Conservation (phyloP, 2,329 filamentous ascomycete species). For the Xenoacremonium recifei region DNA sequence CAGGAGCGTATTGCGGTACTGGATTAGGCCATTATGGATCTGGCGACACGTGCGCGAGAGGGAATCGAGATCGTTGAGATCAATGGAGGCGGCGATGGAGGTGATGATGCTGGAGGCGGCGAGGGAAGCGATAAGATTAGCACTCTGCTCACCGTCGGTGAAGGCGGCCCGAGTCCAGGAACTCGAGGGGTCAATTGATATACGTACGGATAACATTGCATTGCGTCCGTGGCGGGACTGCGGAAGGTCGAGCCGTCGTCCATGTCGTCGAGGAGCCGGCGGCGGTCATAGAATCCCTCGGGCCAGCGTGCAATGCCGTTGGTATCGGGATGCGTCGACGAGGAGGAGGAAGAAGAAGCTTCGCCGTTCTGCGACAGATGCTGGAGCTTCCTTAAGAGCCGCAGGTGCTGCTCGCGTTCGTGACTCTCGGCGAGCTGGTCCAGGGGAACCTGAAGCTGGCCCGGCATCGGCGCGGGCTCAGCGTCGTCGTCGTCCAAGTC, state of each 20-base stretch:
- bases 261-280: constrained; percentile 15
- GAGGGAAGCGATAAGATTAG: constrained; percentile 15
- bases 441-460: constrained; percentile 11
- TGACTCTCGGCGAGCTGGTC: constrained; percentile 9
- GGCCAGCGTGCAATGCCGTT: constrained; percentile 27
- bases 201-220: constrained; percentile 28
- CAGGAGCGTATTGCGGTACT: constrained; percentile 73
- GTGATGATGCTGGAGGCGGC: constrained; percentile 63
- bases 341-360: too few relatives aligned
- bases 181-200: background rate
- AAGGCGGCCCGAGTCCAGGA: background rate
- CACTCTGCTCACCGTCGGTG: too few relatives aligned
- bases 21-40: constrained; percentile 73
- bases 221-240: constrained; percentile 23
- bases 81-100: constrained; percentile 72
- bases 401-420: constrained; percentile 18
- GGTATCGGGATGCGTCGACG: too few relatives aligned
- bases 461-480: constrained; percentile 18
- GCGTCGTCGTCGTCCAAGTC: constrained; percentile 27
- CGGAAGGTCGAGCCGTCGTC: constrained; percentile 25
- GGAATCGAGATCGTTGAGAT: constrained; percentile 83
- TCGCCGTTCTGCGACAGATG: constrained; percentile 22
- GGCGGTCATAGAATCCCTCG: constrained; percentile 22
- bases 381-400: constrained; percentile 25
- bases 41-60: constrained; percentile 80